Evolutionary conservation across 768 basidiomycete genomes (phyloP).

Genomic region (Podaxis mareebaensis): DNA sequence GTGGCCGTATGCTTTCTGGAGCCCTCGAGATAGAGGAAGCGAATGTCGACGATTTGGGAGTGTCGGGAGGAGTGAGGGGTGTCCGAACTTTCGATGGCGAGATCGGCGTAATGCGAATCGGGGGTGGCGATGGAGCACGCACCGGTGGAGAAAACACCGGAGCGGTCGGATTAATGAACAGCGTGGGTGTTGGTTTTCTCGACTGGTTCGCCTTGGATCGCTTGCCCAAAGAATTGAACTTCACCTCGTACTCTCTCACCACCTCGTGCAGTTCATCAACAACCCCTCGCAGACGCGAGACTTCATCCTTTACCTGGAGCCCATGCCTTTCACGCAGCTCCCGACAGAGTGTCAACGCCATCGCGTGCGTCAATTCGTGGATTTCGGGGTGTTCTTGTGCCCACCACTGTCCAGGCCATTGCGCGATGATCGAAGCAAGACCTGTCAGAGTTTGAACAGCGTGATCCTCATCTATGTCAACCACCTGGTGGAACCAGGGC

Average conservation of each 20-base stretch:
- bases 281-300: constrained; percentile 47
- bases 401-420: constrained; percentile 75
- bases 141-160: constrained; percentile 7
- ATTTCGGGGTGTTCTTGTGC: constrained; percentile 64
- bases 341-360: constrained; percentile 62
- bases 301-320: constrained; percentile 37
- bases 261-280: constrained; percentile 46
- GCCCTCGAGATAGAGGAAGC: not conserved
- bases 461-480: constrained; percentile 36
- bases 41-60: constrained; percentile 24
- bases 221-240: constrained; percentile 7
- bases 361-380: constrained; percentile 55
- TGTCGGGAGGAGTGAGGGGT: constrained; percentile 37
- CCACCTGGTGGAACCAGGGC: constrained; percentile 63
- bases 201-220: constrained; percentile 4
- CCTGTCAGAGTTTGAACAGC: constrained; percentile 36
- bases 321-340: constrained; percentile 55
- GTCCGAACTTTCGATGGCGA: constrained; percentile 27
- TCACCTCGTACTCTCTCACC: constrained; percentile 13
- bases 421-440: constrained; percentile 52
- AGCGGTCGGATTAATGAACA: constrained; percentile 4
- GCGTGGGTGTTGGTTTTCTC: not conserved
- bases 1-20: not conserved
- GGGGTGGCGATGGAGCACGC: not conserved
- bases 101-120: not conserved